Evolutionary conservation across 106 monocot genomes (phyloP), one percentile per base, ranked within the genome.

Genomic region (Cymbidium sinense): DNA sequence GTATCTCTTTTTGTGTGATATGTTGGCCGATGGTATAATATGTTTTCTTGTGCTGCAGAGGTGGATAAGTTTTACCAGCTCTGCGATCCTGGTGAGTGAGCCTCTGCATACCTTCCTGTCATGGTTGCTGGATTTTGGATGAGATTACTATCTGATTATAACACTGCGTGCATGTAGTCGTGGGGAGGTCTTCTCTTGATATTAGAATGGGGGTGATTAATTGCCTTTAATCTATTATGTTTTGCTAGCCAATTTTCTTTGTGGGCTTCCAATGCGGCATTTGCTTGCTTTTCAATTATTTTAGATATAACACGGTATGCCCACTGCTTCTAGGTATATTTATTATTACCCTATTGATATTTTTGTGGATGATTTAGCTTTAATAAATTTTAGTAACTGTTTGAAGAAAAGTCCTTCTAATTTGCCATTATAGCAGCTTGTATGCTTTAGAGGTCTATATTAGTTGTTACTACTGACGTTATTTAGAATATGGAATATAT

Each of bases 11-110:
- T 13, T 76, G 4, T 18, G n/a, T 25, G 11, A 55, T 70, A 43
- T 31, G 71, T 82, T 34, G 23, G 52, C 33, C 15, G 29, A 29
- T n/a, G 37, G 20, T 12, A 33, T 71, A 37, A 1, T 39, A 71
- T 69, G 17, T 61, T 61, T 21, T 55, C 34, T 54, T 18, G 50
- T 84, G 72, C 19, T 86, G 67, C 82, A 89, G 89, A 89, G 69
- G 82, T 89, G 50, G 82, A 86, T 50, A 84, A 84, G 52, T 89
- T 89, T 29, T 89, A 86, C 84, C 82, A 89, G 75, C 86, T 82
- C 33, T 89, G 89, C 50, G 89, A 89, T 69, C 89, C 89, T 47
- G 88, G 85, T 89, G 73, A 89, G 84, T 20, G 70, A 23, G 67
- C n/a, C 33, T 75, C n/a, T 70, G 44, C 19, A 17, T 20, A 34